A percentile compares a stretch with the other conserved stretches of the same genome.
phyloP scores from a whole-genome alignment of 495 filamentous ascomycete species.

The Niebla homalea region DNA sequence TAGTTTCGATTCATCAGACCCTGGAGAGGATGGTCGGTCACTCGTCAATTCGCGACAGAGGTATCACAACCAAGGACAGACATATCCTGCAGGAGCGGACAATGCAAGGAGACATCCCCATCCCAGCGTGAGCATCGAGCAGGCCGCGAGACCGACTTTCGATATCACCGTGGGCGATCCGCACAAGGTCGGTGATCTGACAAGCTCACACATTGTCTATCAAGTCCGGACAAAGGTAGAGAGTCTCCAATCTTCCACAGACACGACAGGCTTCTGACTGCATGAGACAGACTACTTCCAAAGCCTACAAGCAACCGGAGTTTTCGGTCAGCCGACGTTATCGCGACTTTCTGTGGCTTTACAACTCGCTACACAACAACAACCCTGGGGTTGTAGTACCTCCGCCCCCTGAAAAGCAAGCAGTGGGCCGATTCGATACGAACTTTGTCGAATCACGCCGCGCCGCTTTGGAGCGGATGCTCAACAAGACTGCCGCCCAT shows the following conservation, averaged over 20 bases:
- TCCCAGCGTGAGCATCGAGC: conserved; percentile 75
- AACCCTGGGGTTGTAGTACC: conserved; percentile 93
- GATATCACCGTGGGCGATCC: conserved; percentile 92
- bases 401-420: conserved; percentile 95
- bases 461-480: conserved; percentile 85
- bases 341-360: conserved; percentile 95
- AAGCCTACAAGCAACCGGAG: conserved; percentile 80
- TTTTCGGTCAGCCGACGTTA: conserved; percentile 89
- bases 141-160: conserved; percentile 81
- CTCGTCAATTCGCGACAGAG: conserved; percentile 28
- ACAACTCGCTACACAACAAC: conserved; percentile 81
- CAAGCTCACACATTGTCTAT: conserved; percentile 95
- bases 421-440: conserved; percentile 87
- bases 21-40: conserved; percentile 50
- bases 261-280: conserved; percentile 11
- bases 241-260: not conserved
- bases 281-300: conserved; percentile 64
- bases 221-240: conserved; percentile 82
- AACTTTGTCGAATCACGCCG: conserved; percentile 91
- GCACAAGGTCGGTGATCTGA: conserved; percentile 92
- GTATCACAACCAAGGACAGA: conserved; percentile 63
- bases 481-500: conserved; percentile 87
- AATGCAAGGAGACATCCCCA: conserved; percentile 45
- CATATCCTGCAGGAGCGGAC: conserved; percentile 33
- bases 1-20: conserved; percentile 47